A percentile compares a stretch with the other conserved stretches of the same genome.
Evolutionary conservation across 2,329 filamentous ascomycete genomes (phyloP).

Genomic region (Xylariomycetidae sp.): DNA sequence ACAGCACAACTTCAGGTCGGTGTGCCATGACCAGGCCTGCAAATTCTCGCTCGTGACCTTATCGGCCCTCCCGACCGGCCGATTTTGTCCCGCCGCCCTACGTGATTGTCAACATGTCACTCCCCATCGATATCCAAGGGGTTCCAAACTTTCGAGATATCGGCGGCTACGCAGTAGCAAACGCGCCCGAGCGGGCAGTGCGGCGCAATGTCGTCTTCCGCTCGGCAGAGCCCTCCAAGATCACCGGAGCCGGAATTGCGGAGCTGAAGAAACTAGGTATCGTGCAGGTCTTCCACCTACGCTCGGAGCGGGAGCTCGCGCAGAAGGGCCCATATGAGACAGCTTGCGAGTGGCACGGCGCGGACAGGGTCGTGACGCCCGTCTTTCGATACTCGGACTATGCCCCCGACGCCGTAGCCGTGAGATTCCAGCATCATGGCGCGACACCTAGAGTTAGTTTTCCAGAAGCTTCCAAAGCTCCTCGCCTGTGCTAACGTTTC

Average conservation of each 20-base stretch:
- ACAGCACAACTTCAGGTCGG: too few relatives aligned
- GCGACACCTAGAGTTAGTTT: not conserved
- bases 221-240: constrained; percentile 1
- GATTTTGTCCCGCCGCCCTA: too few relatives aligned
- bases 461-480: not conserved
- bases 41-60: too few relatives aligned
- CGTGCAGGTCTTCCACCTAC: not conserved
- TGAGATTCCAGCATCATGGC: not conserved
- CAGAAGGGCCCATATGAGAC: not conserved
- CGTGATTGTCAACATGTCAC: too few relatives aligned
- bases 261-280: not conserved
- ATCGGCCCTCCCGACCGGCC: too few relatives aligned
- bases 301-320: not conserved
- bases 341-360: not conserved
- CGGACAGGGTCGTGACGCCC: not conserved
- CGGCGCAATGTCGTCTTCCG: not conserved
- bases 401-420: not conserved
- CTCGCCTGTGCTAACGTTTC: constrained; percentile 2
- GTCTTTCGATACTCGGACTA: not conserved
- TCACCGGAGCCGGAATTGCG: not conserved
- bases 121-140: too few relatives aligned
- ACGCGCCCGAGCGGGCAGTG: not conserved
- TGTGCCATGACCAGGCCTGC: too few relatives aligned
- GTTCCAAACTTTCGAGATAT: constrained; percentile 4
- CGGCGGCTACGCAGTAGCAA: constrained; percentile 1